Evolutionary conservation across 805 yeast genomes (phyloP), one percentile per base, ranked within the genome.

Genomic region (Wickerhamiella allomyrinae): DNA sequence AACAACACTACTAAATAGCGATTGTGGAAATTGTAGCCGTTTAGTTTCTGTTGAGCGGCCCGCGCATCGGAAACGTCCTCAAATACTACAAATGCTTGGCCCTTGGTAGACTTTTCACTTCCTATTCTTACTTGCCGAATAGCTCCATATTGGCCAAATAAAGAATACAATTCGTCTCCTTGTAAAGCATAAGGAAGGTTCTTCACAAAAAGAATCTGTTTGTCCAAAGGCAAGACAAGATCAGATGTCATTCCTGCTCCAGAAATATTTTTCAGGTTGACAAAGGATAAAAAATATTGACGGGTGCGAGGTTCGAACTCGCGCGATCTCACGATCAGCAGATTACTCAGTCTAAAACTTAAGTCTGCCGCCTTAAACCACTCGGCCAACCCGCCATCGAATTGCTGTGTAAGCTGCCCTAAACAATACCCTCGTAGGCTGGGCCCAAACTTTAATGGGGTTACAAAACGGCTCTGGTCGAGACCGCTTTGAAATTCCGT

Each of bases 11-110:
- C 76, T 25, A 77, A 50, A 51, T 76, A 77, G 42, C 83, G 51
- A 7, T 76, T 75, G 45, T 71, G 68, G 47, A 70, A 71, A 50
- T 76, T 75, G 46, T 69, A 71, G 1, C 84, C 84, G 41, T 71
- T 71, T 41, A 76, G 54, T 45, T 71, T 76, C n/a, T 65, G 68
- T 17, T 67, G 61, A 0, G 81, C 80, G 24, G 56, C 54, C n/a
- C 54, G 56, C 13, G 81, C 77, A 46, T 67, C 66, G 21, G 58
- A 57, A 15, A 68, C 45, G 36, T 70, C 70, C 40, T 67, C 69
- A 54, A 66, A 77, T 2, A 76, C 68, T 14, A 77, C 69, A 42
- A 69, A 66, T 20, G 78, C 76, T 7, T 77, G 70, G 10, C 81
- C 74, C 43, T 56, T 69, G 2, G 67, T 60, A 13, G 63, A 64